These are phyloP conservation scores for Plasmodium blacklocki DNA, from an alignment of 169 alveolate genomes.

Conservation along the genomic window DNA sequence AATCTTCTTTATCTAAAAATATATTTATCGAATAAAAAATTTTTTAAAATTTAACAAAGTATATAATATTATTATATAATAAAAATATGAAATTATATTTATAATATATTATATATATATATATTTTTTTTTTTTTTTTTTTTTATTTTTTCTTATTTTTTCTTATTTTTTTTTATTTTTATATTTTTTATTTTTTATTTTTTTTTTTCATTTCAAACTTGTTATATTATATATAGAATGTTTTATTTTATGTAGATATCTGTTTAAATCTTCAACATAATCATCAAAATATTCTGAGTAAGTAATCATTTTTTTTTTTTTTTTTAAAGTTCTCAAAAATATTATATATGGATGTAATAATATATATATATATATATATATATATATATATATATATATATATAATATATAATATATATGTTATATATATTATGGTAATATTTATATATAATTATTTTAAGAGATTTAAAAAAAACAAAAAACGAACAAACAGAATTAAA, in stretches of 20 bases:
- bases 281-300: slow-evolving; percentile 75
- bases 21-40: slow-evolving; percentile 8
- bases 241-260: slow-evolving; percentile 51
- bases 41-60: background rate
- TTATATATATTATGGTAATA: too few relatives aligned
- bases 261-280: slow-evolving; percentile 62
- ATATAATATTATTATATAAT: too few relatives aligned
- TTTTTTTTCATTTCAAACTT: slow-evolving; percentile 46
- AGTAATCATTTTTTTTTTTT: slow-evolving; percentile 52
- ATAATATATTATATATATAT: slow-evolving; percentile 1
- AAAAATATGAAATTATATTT: too few relatives aligned
- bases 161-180: slow-evolving; percentile 4
- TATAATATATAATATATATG: too few relatives aligned
- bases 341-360: background rate
- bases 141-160: slow-evolving; percentile 18
- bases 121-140: background rate
- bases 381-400: too few relatives aligned
- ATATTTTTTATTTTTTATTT: background rate
- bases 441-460: too few relatives aligned
- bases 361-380: too few relatives aligned
- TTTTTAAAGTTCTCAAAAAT: slow-evolving; percentile 5
- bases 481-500: too few relatives aligned
- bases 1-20: slow-evolving; percentile 42
- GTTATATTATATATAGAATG: slow-evolving; percentile 29
- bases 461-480: too few relatives aligned